These are phyloP conservation scores for Phytopythium boreale DNA, from an alignment of 352 stramenopile species.

Conservation along the genomic window DNA sequence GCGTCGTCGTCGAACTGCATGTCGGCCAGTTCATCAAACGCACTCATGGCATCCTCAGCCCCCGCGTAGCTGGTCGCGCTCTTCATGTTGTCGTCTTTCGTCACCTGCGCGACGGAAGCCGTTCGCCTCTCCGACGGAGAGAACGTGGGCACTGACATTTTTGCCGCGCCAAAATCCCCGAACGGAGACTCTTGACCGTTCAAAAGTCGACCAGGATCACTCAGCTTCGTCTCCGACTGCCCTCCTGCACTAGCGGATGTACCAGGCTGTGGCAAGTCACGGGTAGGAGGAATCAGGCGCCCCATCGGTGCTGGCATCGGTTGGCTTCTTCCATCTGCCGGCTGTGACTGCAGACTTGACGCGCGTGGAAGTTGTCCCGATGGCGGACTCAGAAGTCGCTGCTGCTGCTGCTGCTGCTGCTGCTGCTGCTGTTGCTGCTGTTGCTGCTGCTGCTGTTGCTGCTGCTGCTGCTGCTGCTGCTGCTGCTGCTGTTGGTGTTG, in stretches of 20 bases:
- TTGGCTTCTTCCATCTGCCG: background rate
- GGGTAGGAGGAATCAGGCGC: background rate
- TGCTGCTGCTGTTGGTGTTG: too few relatives aligned
- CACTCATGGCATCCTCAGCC: background rate
- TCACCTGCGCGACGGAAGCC: background rate
- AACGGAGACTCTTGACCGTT: slow-evolving; percentile 9
- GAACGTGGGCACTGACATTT: slow-evolving; percentile 4
- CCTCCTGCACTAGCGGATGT: background rate
- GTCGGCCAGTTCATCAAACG: background rate
- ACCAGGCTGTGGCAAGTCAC: background rate
- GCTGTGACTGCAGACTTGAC: background rate
- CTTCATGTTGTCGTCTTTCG: slow-evolving; percentile 2
- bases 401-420: background rate
- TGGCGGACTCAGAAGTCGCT: background rate
- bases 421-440: background rate
- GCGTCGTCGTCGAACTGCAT: slow-evolving; percentile 6
- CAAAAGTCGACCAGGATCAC: background rate
- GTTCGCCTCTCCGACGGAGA: slow-evolving; percentile 7
- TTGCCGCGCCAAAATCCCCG: background rate
- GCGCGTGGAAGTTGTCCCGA: background rate
- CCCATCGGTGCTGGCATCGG: background rate
- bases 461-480: background rate
- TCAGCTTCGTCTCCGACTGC: background rate
- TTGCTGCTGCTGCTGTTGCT: background rate
- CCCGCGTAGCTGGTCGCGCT: background rate